Evolutionary conservation across 768 basidiomycete genomes (phyloP), one percentile per base, ranked within the genome.

Genomic region (Mycena metata): DNA sequence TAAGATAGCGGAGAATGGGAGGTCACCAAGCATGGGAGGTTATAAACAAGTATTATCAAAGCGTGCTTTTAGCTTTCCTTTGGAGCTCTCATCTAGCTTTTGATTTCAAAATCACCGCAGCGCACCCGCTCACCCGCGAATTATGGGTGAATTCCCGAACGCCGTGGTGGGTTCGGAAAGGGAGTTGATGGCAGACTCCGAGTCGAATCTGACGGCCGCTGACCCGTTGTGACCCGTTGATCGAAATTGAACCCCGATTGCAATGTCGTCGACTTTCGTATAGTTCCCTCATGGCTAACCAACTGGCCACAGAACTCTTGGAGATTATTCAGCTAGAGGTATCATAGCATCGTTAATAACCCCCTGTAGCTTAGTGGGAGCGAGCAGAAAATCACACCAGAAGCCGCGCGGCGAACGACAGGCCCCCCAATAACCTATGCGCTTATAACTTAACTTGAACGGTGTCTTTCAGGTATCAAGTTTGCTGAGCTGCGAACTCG

Each of bases 251-350:
- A n/a, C n/a, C n/a, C n/a, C n/a, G n/a, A n/a, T 52, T n/a, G 45
- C 56, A 26, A 3, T 42, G 8, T 54, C 15, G 33, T 23, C 11
- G n/a, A 11, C 19, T 43, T 42, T 17, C 23, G 23, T 3, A 1
- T 21, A 52, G 35, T 52, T 7, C 30, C 61, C n/a, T 49, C 54
- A 90, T 90, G 89, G 83, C 89, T 5, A 80, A 81, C 61, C 84
- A 85, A 68, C 75, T 85, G 41, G 85, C 87, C 12, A 83, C 90
- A 70, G 91, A 91, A 59, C 83, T 93, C 10, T 80, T 93, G 11
- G 91, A 93, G 73, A 83, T 94, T n/a, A 76, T 93, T n/a, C 90
- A 90, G 30, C 84, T 94, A n/a, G n/a, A n/a, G n/a, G n/a, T n/a
- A n/a, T n/a, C n/a, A n/a, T n/a, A n/a, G n/a, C n/a, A n/a, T n/a